These are phyloP conservation scores for Hydrangea macrophylla DNA, from an alignment of 148 eudicot genomes.

Conservation along the genomic window DNA sequence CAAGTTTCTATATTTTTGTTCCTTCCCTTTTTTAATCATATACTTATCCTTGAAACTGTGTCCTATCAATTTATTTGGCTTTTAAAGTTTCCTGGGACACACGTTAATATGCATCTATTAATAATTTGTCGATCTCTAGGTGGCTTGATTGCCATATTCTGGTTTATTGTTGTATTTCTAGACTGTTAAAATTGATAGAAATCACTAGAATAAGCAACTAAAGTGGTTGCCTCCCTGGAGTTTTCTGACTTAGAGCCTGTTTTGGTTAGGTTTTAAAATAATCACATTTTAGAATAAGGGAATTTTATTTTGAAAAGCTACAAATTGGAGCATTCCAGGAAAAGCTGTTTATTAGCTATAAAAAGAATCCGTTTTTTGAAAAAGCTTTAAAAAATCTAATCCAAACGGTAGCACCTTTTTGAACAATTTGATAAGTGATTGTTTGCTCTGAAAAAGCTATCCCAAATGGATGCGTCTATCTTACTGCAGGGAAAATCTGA, in stretches of 20 bases:
- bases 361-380: no score
- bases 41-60: background rate
- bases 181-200: background rate
- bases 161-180: background rate
- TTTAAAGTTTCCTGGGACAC: background rate
- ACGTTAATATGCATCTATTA: background rate
- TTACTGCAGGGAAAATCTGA: background rate
- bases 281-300: no score
- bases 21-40: background rate
- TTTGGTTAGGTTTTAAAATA: no score
- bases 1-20: background rate
- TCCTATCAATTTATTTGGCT: constrained; percentile 1
- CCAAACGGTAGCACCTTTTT: no score
- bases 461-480: background rate
- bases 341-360: no score
- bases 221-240: background rate
- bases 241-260: background rate
- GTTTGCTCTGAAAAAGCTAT: no score
- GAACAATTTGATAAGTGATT: no score
- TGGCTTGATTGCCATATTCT: background rate
- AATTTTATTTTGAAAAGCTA: no score
- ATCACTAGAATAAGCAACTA: background rate
- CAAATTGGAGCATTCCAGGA: no score
- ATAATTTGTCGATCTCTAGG: background rate
- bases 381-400: no score